Evolutionary conservation across 257 asterid species (phyloP), one percentile per base, ranked within the genome.

Genomic region (Cynanchum wilfordii): DNA sequence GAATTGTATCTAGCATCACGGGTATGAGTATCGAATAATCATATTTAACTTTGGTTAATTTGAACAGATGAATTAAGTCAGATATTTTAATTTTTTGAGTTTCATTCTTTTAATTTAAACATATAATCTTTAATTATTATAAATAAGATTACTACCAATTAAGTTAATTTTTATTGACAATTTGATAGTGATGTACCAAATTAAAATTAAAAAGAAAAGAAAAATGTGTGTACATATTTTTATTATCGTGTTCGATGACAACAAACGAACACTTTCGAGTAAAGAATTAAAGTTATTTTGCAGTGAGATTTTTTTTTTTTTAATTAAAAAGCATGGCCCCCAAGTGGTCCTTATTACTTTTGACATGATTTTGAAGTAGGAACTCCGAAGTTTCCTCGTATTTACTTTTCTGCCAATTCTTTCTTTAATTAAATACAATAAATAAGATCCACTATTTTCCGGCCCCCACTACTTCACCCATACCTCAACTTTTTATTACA

Each of bases 331-430:
- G 5, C 68, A 62, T 17, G 4, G 24, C 42, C 22, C 45, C 47
- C 7, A 16, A 15, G 68, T 62, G 47, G 68, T 62, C 68, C 68
- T 33, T 30, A 8, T 13, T 9, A 9, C 9, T 1, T 22, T 3
- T 0, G 38, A 66, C 36, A 44, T 50, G 38, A 22, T 5, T 20
- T 68, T 60, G 24, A 3, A 52, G 57, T 16, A 52, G 24, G 63
- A 69, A 69, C 49, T 51, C 60, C 5, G 49, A 50, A 50, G 73
- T 50, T 69, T 69, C 73, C 30, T 50, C 47, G 11, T 8, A 42
- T 42, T 42, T 42, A 42, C 1, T 42, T 40, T 40, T 42, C 47
- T 42, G 11, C 47, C 7, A n/a, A 1, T 52, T 55, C 15, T 55
- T 1, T n/a, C n/a, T n/a, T n/a, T n/a, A n/a, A n/a, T n/a, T 4